phyloP scores from a whole-genome alignment of 352 stramenopile species.

The Globisporangium cylindrosporum region DNA sequence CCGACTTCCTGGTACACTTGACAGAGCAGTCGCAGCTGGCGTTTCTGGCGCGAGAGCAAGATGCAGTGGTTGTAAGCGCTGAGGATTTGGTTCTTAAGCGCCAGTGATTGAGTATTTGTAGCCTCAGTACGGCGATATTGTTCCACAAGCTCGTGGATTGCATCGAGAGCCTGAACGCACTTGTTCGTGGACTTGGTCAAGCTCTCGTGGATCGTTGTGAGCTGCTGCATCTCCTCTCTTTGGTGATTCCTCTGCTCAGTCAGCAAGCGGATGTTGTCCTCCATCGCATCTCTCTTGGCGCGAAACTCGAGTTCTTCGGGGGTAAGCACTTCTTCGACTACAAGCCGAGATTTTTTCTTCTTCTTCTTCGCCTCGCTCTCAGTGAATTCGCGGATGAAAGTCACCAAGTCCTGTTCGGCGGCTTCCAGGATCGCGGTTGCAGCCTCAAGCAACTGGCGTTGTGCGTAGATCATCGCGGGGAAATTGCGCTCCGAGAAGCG shows the following conservation, averaged over 20 bases:
- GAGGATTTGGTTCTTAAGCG: conserved; percentile 28
- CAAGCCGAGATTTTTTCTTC: conserved; percentile 79
- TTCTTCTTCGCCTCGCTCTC: conserved; percentile 75
- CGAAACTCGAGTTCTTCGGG: conserved; percentile 64
- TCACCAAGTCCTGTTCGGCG: conserved; percentile 26
- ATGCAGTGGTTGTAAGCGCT: conserved; percentile 50
- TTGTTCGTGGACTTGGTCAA: conserved; percentile 60
- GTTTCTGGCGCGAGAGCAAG: conserved; percentile 57
- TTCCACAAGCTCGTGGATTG: conserved; percentile 42
- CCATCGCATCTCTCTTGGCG: conserved; percentile 33
- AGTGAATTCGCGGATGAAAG: conserved; percentile 46
- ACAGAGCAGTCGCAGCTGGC: conserved; percentile 50
- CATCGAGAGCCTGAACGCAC: conserved; percentile 51
- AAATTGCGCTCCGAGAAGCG: conserved; percentile 65
- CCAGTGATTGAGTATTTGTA: not conserved
- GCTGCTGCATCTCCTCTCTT: conserved; percentile 23
- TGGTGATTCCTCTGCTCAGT: conserved; percentile 21
- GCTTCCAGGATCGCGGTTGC: conserved; percentile 31
- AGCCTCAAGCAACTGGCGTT: conserved; percentile 49
- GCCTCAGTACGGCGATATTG: conserved; percentile 29
- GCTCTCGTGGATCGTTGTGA: conserved; percentile 23
- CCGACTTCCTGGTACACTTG: conserved; percentile 66
- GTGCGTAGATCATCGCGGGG: conserved; percentile 53
- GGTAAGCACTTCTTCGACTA: conserved; percentile 64
- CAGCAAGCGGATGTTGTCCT: conserved; percentile 33